These are phyloP conservation scores for Chimonanthus praecox DNA, from an alignment of 164 flowering plant species.

Conservation along the genomic window DNA sequence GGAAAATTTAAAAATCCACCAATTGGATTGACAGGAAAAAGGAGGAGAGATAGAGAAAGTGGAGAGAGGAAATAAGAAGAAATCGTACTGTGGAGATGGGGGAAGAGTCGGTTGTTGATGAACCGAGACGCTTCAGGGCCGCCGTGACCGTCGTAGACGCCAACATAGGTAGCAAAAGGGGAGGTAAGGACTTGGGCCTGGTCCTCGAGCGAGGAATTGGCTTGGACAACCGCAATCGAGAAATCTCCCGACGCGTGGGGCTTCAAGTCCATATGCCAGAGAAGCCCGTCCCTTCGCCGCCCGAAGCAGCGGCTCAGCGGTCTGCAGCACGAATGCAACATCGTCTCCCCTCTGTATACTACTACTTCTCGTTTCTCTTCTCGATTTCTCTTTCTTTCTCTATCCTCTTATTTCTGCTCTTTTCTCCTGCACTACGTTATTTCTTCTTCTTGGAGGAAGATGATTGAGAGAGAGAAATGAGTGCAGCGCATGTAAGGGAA, in stretches of 20 bases:
- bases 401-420: constrained; percentile 1
- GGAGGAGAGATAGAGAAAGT: neutral
- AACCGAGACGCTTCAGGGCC: constrained; percentile 66
- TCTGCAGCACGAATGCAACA: constrained; percentile 22
- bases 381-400: neutral
- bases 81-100: constrained; percentile 25
- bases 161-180: constrained; percentile 46
- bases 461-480: neutral
- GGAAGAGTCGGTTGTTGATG: constrained; percentile 42
- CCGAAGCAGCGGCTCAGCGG: constrained; percentile 37
- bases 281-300: constrained; percentile 28
- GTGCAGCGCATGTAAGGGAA: neutral
- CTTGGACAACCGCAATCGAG: constrained; percentile 65
- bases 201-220: constrained; percentile 47
- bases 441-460: neutral
- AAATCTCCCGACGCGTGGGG: constrained; percentile 53
- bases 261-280: constrained; percentile 51
- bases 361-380: neutral
- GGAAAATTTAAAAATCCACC: neutral
- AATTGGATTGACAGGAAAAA: neutral
- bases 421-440: neutral
- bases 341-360: constrained; percentile 1
- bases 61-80: neutral
- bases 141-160: constrained; percentile 67
- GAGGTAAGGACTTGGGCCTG: constrained; percentile 54